These are phyloP conservation scores for Seiridium cupressi DNA, from an alignment of 2,329 filamentous ascomycete genomes.

Conservation along the genomic window DNA sequence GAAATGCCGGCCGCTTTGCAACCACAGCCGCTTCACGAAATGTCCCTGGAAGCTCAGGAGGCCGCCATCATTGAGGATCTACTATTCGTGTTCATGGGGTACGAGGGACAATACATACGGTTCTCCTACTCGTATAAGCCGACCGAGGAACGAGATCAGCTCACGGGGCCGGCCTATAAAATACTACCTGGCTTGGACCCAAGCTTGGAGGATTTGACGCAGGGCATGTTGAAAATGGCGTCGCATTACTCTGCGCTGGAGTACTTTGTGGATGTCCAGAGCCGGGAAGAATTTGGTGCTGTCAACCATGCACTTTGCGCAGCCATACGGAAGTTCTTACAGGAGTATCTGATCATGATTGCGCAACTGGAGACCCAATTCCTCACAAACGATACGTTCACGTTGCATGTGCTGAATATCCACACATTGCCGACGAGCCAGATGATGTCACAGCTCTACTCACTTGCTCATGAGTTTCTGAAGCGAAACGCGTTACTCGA, in stretches of 20 bases:
- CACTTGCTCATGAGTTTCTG: slow-evolving; percentile 80
- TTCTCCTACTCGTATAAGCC: slow-evolving; percentile 83
- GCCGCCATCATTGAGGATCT: slow-evolving; percentile 85
- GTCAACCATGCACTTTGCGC: slow-evolving; percentile 96
- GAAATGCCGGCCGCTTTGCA: slow-evolving; percentile 68
- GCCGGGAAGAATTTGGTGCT: slow-evolving; percentile 85
- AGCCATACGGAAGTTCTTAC: slow-evolving; percentile 85
- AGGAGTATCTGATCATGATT: slow-evolving; percentile 90
- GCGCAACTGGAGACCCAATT: slow-evolving; percentile 93
- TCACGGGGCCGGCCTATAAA: slow-evolving; percentile 78
- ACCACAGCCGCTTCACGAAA: slow-evolving; percentile 63
- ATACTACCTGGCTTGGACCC: slow-evolving; percentile 84
- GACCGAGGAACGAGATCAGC: slow-evolving; percentile 77
- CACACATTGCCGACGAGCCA: slow-evolving; percentile 88
- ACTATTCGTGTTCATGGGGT: slow-evolving; percentile 95
- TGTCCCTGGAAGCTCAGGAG: slow-evolving; percentile 82
- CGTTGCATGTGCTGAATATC: slow-evolving; percentile 87
- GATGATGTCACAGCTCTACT: slow-evolving; percentile 88
- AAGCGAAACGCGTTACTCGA: slow-evolving; percentile 86
- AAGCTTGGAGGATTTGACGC: slow-evolving; percentile 82
- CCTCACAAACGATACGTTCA: slow-evolving; percentile 84
- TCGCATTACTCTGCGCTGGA: slow-evolving; percentile 91
- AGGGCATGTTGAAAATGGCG: slow-evolving; percentile 89
- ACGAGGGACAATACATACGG: slow-evolving; percentile 95
- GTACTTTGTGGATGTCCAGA: slow-evolving; percentile 91